Percentiles rank a stretch among this genome's conserved stretches.
Evolutionary conservation across 805 yeast genomes (phyloP).

Genomic region (Sugiyamaella lignohabitans): DNA sequence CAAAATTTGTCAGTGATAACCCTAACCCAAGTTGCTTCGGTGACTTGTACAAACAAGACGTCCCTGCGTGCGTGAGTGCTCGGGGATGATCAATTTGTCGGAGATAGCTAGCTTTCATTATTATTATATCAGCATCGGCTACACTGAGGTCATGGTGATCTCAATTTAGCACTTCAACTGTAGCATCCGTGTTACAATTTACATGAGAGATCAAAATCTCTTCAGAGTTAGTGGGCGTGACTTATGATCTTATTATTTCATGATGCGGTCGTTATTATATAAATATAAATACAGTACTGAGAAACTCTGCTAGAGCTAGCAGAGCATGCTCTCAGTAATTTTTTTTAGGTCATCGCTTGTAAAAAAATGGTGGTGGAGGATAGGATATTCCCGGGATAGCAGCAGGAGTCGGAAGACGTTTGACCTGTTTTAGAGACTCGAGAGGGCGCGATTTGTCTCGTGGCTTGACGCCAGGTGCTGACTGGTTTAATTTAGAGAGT

Average conservation of each 20-base stretch:
- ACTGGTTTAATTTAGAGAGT: constrained; percentile 6
- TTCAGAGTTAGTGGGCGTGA: too few relatives aligned
- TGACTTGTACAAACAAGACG: not conserved
- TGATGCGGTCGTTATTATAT: not conserved
- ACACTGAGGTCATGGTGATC: too few relatives aligned
- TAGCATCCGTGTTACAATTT: too few relatives aligned
- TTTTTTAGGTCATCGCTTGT: not conserved
- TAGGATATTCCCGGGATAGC: constrained; percentile 10
- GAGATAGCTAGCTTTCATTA: too few relatives aligned
- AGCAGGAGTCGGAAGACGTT: constrained; percentile 12
- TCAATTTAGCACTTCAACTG: too few relatives aligned
- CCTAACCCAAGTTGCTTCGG: not conserved
- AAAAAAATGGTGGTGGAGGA: constrained; percentile 14
- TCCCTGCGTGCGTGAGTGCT: not conserved
- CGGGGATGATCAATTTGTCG: not conserved
- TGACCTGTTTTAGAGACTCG: not conserved
- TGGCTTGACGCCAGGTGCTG: constrained; percentile 15
- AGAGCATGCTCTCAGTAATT: too few relatives aligned
- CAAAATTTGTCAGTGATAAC: not conserved
- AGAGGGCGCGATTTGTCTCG: not conserved
- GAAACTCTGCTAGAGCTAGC: too few relatives aligned
- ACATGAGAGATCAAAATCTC: too few relatives aligned
- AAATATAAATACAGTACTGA: too few relatives aligned
- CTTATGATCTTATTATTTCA: too few relatives aligned
- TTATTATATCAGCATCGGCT: too few relatives aligned